Base-by-base conservation (phyloP, 2,329 filamentous ascomycete genomes). In the Emericellopsis cladophorae region DNA sequence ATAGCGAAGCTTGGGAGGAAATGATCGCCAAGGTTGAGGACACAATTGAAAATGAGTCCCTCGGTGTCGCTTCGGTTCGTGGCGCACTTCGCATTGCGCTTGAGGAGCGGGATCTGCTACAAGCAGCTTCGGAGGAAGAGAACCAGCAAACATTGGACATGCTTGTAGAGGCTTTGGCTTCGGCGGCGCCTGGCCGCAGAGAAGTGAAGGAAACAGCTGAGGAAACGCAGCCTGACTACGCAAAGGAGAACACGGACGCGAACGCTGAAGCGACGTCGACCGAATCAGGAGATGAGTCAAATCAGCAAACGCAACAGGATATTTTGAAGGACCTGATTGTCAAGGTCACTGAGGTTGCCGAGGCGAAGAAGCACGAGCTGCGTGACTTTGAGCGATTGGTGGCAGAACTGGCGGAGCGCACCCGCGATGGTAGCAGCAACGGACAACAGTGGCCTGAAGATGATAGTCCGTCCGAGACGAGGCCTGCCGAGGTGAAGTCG, bases 31-130 rank as follows among this genome's bases (percentile, higher is more conserved):
- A 66, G 53, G 70, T 76, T 12, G 71, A 76, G 42, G 65, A 75
- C 40, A 68, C 70, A 3, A 69, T 79, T 40, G 70, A 76, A 45
- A 68, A 74, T 45, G 75, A 79, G 39, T 69, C 72, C 36, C 56
- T 66, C 10, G 74, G 73, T 22, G 53, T 73, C 24, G 62, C 62
- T 6, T 62, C 64, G 8, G 68, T 77, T 14, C 62, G 69, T 36
- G 71, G 74, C 43, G 68, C 70, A 5, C 68, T 78, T 21, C 64
- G 72, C 44, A 64, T 73, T 35, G 73, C 74, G 2, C 60, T 78
- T 2, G 64, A 70, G 43, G 66, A 73, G 51, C 74, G 69, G 43
- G 71, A 71, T 3, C 60, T 77, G 7, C 57, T 76, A 14, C 58
- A 57, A 16, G 63, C 59, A 12, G 65, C 61, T 40, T 64, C 66